phyloP scores from a whole-genome alignment of 2,329 filamentous ascomycete genomes.

The Aureobasidium sp. region DNA sequence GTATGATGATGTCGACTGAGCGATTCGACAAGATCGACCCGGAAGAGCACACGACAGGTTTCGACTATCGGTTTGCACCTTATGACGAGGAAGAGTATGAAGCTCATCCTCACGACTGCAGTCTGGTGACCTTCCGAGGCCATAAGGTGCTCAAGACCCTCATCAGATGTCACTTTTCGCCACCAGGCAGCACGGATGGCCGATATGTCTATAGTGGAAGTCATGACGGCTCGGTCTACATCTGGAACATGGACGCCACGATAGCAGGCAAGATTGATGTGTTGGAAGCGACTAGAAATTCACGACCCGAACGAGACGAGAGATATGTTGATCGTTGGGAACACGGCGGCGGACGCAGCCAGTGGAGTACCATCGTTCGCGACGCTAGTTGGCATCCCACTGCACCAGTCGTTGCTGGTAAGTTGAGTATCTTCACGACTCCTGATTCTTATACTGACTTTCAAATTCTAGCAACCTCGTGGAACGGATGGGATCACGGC shows the following conservation, averaged over 20 bases:
- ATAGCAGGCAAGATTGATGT: slow-evolving; percentile 74
- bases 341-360: slow-evolving; percentile 47
- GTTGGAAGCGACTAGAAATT: slow-evolving; percentile 57
- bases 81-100: slow-evolving; percentile 62
- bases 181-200: slow-evolving; percentile 75
- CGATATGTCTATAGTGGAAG: slow-evolving; percentile 91
- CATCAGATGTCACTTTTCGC: slow-evolving; percentile 93
- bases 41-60: slow-evolving; percentile 53
- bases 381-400: slow-evolving; percentile 89
- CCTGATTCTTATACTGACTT: slow-evolving; percentile 4
- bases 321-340: slow-evolving; percentile 51
- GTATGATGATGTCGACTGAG: slow-evolving; percentile 75
- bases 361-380: slow-evolving; percentile 72
- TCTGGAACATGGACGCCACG: slow-evolving; percentile 92
- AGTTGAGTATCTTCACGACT: slow-evolving; percentile 23
- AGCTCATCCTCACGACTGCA: slow-evolving; percentile 78
- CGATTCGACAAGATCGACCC: slow-evolving; percentile 53
- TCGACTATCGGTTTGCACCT: slow-evolving; percentile 66
- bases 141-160: slow-evolving; percentile 84
- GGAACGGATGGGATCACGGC: slow-evolving; percentile 70
- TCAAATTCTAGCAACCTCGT: slow-evolving; percentile 58
- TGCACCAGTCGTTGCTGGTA: slow-evolving; percentile 68
- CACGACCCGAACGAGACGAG: slow-evolving; percentile 49
- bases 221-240: slow-evolving; percentile 78
- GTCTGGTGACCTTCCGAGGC: slow-evolving; percentile 85